phyloP scores from a whole-genome alignment of 2,329 filamentous ascomycete species.

The Calonectria ilicicola region DNA sequence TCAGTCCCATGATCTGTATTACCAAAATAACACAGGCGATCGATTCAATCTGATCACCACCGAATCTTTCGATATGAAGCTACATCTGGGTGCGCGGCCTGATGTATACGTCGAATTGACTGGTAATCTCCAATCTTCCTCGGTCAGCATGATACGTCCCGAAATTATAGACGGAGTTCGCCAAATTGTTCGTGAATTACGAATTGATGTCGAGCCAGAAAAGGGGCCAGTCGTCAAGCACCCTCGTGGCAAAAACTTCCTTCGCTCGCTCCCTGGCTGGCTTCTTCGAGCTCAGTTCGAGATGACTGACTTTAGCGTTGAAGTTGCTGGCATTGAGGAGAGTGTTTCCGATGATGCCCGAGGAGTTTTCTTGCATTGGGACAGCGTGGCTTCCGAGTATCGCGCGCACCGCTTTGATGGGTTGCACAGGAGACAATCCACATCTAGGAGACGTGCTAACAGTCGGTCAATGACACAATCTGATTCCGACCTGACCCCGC shows the following conservation, averaged over 20 bases:
- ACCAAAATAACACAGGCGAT: slow-evolving; percentile 86
- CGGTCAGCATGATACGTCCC: slow-evolving; percentile 87
- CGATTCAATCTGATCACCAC: slow-evolving; percentile 90
- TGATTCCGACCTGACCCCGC: slow-evolving; percentile 71
- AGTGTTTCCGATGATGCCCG: slow-evolving; percentile 85
- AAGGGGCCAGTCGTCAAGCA: slow-evolving; percentile 64
- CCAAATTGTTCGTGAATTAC: slow-evolving; percentile 89
- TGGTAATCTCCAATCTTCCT: slow-evolving; percentile 87
- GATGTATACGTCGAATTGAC: slow-evolving; percentile 85
- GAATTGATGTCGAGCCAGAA: slow-evolving; percentile 74
- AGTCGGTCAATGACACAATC: slow-evolving; percentile 76
- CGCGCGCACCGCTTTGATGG: slow-evolving; percentile 82
- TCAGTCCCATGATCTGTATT: slow-evolving; percentile 90
- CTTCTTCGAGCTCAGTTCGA: slow-evolving; percentile 86
- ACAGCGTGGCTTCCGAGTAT: slow-evolving; percentile 91
- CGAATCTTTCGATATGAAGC: slow-evolving; percentile 88
- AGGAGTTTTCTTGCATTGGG: slow-evolving; percentile 87
- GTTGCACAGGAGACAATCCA: slow-evolving; percentile 66
- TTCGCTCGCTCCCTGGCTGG: slow-evolving; percentile 87
- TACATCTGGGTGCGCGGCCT: slow-evolving; percentile 86
- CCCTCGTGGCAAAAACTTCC: slow-evolving; percentile 71
- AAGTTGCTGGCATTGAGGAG: slow-evolving; percentile 89
- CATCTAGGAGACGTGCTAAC: slow-evolving; percentile 76
- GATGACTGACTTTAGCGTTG: slow-evolving; percentile 88
- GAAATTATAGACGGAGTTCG: slow-evolving; percentile 94